Conservation (phyloP, 2,329 filamentous ascomycete genomes). For the Hypoxylon sp. region DNA sequence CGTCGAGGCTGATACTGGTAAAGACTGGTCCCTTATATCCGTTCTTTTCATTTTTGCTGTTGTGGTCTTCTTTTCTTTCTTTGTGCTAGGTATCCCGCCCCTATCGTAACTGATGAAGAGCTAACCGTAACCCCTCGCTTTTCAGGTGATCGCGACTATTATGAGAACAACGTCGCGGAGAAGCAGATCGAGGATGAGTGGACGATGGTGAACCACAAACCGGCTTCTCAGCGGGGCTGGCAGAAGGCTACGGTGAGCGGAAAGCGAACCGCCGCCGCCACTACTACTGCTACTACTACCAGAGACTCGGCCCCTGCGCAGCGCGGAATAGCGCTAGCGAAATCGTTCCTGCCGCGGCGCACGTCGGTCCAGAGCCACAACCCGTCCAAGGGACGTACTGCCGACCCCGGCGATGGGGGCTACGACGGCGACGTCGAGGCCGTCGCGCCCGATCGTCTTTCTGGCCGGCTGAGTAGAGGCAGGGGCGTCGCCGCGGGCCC, state of each 20-base stretch:
- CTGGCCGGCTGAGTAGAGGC: background rate
- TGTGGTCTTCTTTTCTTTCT: background rate
- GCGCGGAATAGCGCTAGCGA: background rate
- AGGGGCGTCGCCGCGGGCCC: background rate
- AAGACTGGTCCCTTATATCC: background rate
- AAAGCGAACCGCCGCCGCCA: background rate
- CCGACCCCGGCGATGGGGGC: background rate
- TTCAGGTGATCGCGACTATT: background rate
- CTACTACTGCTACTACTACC: background rate
- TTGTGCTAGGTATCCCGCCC: background rate
- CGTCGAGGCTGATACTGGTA: constrained; percentile 1
- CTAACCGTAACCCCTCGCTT: background rate
- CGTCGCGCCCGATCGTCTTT: too few relatives aligned
- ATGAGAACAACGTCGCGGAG: background rate
- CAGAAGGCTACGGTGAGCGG: background rate
- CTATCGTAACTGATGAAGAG: background rate
- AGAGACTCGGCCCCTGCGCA: background rate
- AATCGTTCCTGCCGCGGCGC: background rate
- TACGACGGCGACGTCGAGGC: background rate
- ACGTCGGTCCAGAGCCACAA: background rate
- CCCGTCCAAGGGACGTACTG: background rate
- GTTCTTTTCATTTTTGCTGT: background rate
- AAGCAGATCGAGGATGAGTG: constrained; percentile 2
- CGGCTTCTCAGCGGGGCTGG: background rate
- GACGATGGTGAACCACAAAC: background rate